Evolutionary conservation across 2,329 filamentous ascomycete species (phyloP), one percentile per base, ranked within the genome.

Genomic region (Botryotinia narcissicola): DNA sequence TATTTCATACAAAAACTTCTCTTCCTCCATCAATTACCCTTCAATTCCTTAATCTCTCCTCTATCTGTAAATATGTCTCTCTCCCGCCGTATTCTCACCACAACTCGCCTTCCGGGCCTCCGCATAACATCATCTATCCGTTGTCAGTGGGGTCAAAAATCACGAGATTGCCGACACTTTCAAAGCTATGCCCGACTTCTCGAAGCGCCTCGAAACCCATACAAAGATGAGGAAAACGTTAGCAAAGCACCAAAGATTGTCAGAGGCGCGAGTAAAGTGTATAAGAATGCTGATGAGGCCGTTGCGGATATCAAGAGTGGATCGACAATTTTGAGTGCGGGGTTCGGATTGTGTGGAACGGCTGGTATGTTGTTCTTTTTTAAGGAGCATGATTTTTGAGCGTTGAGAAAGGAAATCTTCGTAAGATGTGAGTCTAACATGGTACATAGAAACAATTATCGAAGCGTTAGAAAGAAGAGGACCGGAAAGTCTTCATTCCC

Each of bases 251-350:
- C 72, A n/a, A 75, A 74, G 42, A 57, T 74, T 29, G 67, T 74
- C 0, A 70, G 74, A n/a, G 74, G 74, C 25, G 51, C 70, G 42
- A 74, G 73, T 35, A 75, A 75, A 46, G 59, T 74, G 20, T 75
- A 71, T 32, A 75, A 73, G 48, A 71, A 66, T 72, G 74, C 74
- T 10, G 74, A 75, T 73, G 74, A 73, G 54, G 74, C 73, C 7
- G 74, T 75, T 62, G 74, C 68, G 29, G 75, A 75, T 72, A 54
- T 75, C 9, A 70, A 75, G 66, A 90, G 91, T 77, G 88, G 92
- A 71, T 90, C 89, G 25, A 92, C 89, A 0, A 85, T 95, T 59
- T 84, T 95, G 72, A 93, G 92, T 78, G 90, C 92, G 10, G 93
- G 92, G 1, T 95, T 95, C 80, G 92, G 93, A 18, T 67, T 73